Conservation (phyloP, 2,329 filamentous ascomycete genomes). For the Aspergillus cejpii region DNA sequence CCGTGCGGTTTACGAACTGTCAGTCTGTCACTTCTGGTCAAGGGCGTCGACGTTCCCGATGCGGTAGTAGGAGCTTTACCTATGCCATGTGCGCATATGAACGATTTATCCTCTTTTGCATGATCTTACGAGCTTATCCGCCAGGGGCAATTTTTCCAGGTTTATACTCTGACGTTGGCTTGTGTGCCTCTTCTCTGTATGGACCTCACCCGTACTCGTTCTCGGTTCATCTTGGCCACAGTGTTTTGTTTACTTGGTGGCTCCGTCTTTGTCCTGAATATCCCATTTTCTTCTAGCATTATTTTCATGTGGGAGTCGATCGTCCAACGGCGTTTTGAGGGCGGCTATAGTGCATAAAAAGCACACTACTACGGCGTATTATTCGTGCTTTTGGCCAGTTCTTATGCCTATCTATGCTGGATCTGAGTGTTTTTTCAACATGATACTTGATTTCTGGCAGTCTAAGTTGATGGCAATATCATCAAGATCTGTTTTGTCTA, state of each 20-base stretch:
- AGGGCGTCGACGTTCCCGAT: constrained; percentile 19
- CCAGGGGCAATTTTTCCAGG: neutral
- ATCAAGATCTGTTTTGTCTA: neutral
- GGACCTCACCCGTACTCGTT: neutral
- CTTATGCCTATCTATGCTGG: neutral
- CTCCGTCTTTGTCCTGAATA: neutral
- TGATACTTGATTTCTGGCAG: neutral
- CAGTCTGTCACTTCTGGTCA: constrained; percentile 1
- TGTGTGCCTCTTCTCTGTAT: neutral
- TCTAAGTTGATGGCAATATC: neutral
- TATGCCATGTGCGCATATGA: constrained; percentile 20
- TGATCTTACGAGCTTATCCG: neutral
- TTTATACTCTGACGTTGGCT: neutral
- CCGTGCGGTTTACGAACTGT: neutral
- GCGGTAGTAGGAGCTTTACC: constrained; percentile 7
- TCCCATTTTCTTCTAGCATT: neutral
- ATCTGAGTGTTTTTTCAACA: neutral
- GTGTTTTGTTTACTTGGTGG: neutral
- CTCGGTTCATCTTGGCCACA: neutral
- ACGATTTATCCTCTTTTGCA: constrained; percentile 3
- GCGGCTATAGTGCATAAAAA: neutral
- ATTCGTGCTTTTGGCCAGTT: neutral
- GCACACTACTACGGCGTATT: neutral
- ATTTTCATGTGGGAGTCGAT: neutral
- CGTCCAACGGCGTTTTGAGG: neutral